Percentiles rank a stretch among this genome's conserved stretches.
Evolutionary conservation across 2,329 filamentous ascomycete genomes (phyloP).

Genomic region (Ascochyta lentis): DNA sequence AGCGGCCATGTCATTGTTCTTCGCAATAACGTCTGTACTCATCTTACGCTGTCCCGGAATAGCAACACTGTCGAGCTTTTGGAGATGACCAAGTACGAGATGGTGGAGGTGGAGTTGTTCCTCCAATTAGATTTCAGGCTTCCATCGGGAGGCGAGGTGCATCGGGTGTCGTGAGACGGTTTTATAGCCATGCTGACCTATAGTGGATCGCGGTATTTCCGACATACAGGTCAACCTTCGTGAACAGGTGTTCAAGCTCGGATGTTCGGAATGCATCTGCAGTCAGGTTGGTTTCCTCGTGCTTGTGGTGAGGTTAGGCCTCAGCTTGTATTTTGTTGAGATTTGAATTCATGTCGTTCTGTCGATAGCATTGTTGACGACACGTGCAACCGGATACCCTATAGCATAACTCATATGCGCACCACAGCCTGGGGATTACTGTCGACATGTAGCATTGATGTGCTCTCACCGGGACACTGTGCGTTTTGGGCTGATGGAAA

Average conservation of each 20-base stretch:
- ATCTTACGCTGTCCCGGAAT: conserved; percentile 13
- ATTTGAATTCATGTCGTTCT: background rate
- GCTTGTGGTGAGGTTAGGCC: background rate
- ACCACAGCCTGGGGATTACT: background rate
- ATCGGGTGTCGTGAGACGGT: conserved; percentile 20
- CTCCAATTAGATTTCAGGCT: conserved; percentile 10
- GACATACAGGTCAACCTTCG: background rate
- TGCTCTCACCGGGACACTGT: background rate
- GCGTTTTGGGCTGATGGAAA: background rate
- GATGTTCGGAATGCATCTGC: background rate
- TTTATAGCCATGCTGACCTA: conserved; percentile 18
- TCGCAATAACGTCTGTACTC: conserved; percentile 15
- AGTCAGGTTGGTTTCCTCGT: background rate
- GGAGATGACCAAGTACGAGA: conserved; percentile 13
- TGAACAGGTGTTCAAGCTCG: conserved; percentile 14
- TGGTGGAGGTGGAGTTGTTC: conserved; percentile 12
- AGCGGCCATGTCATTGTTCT: conserved; percentile 4
- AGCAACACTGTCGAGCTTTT: conserved; percentile 12
- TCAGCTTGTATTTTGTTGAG: background rate
- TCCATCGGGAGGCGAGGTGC: conserved; percentile 8
- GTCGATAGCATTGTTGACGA: background rate
- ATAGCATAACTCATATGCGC: conserved; percentile 13
- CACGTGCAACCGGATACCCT: background rate
- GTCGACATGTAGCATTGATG: background rate
- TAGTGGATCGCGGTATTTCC: conserved; percentile 15